These are phyloP conservation scores for Calcarisporium arbuscula DNA, from an alignment of 2,329 filamentous ascomycete genomes.

Conservation along the genomic window DNA sequence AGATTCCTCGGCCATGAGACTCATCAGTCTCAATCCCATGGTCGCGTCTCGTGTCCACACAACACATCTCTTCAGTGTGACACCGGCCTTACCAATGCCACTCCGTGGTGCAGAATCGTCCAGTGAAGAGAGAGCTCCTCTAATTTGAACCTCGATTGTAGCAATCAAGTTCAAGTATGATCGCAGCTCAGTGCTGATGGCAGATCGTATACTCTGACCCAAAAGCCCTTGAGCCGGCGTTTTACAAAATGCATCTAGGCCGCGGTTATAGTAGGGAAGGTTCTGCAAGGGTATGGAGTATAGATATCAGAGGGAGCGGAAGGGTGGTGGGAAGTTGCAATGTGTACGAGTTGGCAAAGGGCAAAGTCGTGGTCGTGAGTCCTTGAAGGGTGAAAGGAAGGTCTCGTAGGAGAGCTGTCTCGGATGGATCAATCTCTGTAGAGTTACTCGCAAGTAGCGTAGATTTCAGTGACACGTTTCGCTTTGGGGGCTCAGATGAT, in stretches of 20 bases:
- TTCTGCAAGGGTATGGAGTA: conserved; percentile 85
- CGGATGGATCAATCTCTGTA: conserved; percentile 52
- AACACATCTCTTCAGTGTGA: conserved; percentile 90
- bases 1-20: conserved; percentile 86
- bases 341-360: conserved; percentile 63
- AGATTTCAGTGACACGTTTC: conserved; percentile 52
- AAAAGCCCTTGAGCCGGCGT: conserved; percentile 77
- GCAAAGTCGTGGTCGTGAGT: conserved; percentile 76
- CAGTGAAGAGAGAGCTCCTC: conserved; percentile 70
- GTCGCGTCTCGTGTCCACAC: conserved; percentile 97
- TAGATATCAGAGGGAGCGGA: conserved; percentile 75
- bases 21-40: conserved; percentile 90
- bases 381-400: conserved; percentile 91
- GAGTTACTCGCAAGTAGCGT: conserved; percentile 52
- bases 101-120: conserved; percentile 60
- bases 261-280: conserved; percentile 87
- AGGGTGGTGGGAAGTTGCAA: conserved; percentile 73
- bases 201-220: conserved; percentile 83
- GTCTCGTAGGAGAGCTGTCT: conserved; percentile 66
- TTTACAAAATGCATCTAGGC: conserved; percentile 74
- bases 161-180: conserved; percentile 88
- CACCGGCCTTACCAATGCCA: conserved; percentile 76
- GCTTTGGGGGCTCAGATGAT: conserved; percentile 22
- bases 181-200: conserved; percentile 75
- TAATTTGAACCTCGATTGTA: conserved; percentile 86